Conservation (phyloP, 108 stramenopile genomes). For the Conticribra weissflogii region DNA sequence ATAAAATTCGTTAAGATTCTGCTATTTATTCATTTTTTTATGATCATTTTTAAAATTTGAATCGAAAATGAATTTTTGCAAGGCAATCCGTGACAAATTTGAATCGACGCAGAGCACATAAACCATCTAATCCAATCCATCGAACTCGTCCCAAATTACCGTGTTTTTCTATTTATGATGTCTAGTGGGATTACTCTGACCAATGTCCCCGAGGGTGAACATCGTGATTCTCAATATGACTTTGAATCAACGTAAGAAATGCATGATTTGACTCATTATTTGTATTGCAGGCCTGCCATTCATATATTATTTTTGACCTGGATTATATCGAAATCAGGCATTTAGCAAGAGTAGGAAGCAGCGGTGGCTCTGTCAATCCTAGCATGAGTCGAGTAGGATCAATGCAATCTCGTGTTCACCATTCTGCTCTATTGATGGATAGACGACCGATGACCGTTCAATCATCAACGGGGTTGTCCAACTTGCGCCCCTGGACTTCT, state of each 20-base stretch:
- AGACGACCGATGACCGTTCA: not conserved
- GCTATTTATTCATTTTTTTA: too few relatives aligned
- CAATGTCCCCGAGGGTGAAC: not conserved
- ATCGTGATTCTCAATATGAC: slow-evolving; percentile 4
- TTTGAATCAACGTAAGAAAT: slow-evolving; percentile 18
- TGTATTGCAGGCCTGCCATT: not conserved
- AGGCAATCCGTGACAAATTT: too few relatives aligned
- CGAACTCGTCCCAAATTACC: too few relatives aligned
- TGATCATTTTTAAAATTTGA: too few relatives aligned
- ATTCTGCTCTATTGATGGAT: not conserved
- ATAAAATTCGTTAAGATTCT: too few relatives aligned
- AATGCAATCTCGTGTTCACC: slow-evolving; percentile 1
- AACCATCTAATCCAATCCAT: too few relatives aligned
- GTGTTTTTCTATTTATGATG: too few relatives aligned
- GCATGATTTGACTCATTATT: not conserved
- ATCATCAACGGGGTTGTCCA: not conserved
- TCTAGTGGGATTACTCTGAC: not conserved
- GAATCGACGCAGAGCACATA: too few relatives aligned
- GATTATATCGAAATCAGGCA: slow-evolving; percentile 1
- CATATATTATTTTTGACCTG: not conserved
- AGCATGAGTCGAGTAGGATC: slow-evolving; percentile 11
- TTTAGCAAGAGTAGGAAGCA: slow-evolving; percentile 3
- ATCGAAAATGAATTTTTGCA: too few relatives aligned
- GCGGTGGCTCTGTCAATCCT: slow-evolving; percentile 5
- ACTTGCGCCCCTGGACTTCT: slow-evolving; percentile 10